Evolutionary conservation across 345 rosid genomes (phyloP).

Genomic region (Heritiera fomes): DNA sequence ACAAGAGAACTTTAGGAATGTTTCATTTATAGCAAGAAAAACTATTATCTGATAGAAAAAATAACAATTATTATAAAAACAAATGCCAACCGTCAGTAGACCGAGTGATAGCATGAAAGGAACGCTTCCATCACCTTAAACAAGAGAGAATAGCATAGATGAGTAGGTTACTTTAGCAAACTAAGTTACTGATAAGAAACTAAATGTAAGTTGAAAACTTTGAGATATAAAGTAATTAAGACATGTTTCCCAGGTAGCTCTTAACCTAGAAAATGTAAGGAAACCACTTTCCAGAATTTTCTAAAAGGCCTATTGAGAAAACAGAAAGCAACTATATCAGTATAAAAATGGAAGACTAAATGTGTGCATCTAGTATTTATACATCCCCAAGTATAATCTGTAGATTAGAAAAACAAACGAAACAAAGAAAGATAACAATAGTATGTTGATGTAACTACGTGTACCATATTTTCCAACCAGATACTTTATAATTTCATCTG

Average conservation of each 20-base stretch:
- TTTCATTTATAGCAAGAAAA: slow-evolving; percentile 3
- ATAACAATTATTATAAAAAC: background rate
- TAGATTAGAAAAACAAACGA: background rate
- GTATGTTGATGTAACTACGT: slow-evolving; percentile 25
- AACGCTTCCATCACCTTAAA: slow-evolving; percentile 79
- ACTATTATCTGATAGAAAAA: slow-evolving; percentile 6
- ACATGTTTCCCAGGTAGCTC: slow-evolving; percentile 30
- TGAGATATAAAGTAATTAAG: background rate
- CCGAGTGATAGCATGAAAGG: slow-evolving; percentile 86
- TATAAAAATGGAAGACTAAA: slow-evolving; percentile 5
- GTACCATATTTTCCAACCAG: slow-evolving; percentile 75
- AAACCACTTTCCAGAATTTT: background rate
- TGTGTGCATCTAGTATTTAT: background rate
- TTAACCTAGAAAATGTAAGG: background rate
- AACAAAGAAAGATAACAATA: slow-evolving; percentile 2
- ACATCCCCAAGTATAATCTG: background rate
- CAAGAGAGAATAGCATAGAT: slow-evolving; percentile 22
- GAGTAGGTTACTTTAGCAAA: background rate
- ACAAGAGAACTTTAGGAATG: background rate
- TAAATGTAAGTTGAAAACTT: background rate
- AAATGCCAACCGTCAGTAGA: slow-evolving; percentile 62
- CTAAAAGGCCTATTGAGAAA: background rate
- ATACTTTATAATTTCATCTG: slow-evolving; percentile 88
- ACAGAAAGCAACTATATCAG: background rate
- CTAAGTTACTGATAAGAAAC: background rate